Evolutionary conservation across 2,329 filamentous ascomycete genomes (phyloP).

Genomic region (Neofusicoccum umdonicola): DNA sequence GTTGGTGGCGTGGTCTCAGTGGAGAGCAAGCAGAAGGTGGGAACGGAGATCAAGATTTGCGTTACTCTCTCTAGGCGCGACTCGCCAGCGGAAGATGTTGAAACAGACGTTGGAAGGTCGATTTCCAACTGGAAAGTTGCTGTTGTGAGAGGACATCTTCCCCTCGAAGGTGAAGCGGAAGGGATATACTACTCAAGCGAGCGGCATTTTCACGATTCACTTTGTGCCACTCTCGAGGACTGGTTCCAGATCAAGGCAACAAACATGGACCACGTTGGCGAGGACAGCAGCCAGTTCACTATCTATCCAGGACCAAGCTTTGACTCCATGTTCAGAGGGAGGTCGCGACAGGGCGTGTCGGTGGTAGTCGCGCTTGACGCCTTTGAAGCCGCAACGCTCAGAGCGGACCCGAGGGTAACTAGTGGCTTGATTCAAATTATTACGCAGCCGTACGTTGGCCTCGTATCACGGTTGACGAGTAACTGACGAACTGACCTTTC

Average conservation of each 20-base stretch:
- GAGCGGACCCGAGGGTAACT: neutral
- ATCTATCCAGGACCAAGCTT: neutral
- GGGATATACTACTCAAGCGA: neutral
- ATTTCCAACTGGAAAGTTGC: no score
- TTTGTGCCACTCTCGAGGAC: neutral
- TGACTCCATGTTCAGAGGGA: neutral
- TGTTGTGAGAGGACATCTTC: neutral
- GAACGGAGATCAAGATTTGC: slow-evolving; percentile 21
- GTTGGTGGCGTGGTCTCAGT: slow-evolving; percentile 38
- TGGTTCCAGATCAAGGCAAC: neutral
- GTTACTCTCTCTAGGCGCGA: neutral
- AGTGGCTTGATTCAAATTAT: slow-evolving; percentile 33
- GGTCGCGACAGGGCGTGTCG: neutral
- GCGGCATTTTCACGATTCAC: neutral
- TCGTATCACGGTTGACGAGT: no score
- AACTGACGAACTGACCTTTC: neutral
- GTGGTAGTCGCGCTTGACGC: neutral
- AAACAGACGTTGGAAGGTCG: neutral
- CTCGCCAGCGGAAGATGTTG: neutral
- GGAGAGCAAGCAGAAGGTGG: slow-evolving; percentile 31
- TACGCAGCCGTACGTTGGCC: slow-evolving; percentile 26
- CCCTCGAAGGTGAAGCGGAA: no score
- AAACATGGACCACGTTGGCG: neutral
- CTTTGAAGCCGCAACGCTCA: neutral
- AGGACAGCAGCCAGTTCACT: neutral